phyloP scores from a whole-genome alignment of 2,329 filamentous ascomycete species.

The Blastomyces silverae region DNA sequence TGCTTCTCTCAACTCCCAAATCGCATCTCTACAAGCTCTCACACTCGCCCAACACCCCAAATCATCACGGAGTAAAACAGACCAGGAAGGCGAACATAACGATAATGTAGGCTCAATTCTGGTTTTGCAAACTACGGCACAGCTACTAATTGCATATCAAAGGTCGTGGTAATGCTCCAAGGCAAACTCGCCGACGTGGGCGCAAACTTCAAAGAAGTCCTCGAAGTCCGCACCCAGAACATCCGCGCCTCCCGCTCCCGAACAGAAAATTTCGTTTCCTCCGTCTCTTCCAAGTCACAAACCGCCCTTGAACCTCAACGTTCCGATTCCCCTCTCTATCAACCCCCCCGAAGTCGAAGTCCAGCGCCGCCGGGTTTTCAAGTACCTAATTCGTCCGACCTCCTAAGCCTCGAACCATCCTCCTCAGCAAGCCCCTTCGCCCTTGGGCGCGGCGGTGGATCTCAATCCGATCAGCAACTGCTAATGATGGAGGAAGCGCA shows the following conservation, averaged over 20 bases:
- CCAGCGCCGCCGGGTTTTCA: slow-evolving; percentile 49
- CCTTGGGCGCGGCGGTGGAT: slow-evolving; percentile 32
- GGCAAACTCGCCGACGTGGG: slow-evolving; percentile 88
- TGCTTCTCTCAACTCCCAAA: slow-evolving; percentile 76
- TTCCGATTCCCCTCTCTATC: slow-evolving; percentile 80
- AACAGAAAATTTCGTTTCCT: slow-evolving; percentile 94
- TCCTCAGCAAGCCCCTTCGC: slow-evolving; percentile 39
- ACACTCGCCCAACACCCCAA: slow-evolving; percentile 69
- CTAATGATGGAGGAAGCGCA: slow-evolving; percentile 91
- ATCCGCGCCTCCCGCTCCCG: slow-evolving; percentile 87
- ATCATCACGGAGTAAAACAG: slow-evolving; percentile 42
- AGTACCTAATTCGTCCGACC: slow-evolving; percentile 53
- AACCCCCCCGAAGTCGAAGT: slow-evolving; percentile 62
- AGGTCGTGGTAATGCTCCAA: slow-evolving; percentile 77
- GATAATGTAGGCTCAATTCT: slow-evolving; percentile 60
- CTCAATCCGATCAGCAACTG: slow-evolving; percentile 74
- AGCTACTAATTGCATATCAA: slow-evolving; percentile 18
- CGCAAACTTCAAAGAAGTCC: slow-evolving; percentile 92
- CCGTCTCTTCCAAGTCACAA: slow-evolving; percentile 71
- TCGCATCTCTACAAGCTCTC: slow-evolving; percentile 70
- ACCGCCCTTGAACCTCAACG: slow-evolving; percentile 57
- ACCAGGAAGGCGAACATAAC: slow-evolving; percentile 92
- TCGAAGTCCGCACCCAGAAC: slow-evolving; percentile 95
- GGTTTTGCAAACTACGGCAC: background rate
- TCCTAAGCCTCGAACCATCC: slow-evolving; percentile 72